Conservation (phyloP, 176 grass and related monocot genomes). For the Triticum monococcum region DNA sequence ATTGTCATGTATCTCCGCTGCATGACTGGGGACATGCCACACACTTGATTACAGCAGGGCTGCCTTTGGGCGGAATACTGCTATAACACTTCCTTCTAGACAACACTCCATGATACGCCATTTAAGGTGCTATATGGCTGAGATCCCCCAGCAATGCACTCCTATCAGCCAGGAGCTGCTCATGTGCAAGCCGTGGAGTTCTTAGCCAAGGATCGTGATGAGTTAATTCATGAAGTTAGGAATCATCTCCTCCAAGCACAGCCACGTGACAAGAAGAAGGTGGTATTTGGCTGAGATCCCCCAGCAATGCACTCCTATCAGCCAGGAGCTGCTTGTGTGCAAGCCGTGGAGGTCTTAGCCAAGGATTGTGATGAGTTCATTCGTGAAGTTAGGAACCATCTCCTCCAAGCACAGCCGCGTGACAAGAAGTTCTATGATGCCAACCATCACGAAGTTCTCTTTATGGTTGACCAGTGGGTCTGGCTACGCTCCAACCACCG, state of each 20-base stretch:
- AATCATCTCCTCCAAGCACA: background rate
- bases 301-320: background rate
- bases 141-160: background rate
- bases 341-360: background rate
- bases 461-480: background rate
- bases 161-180: background rate
- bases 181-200: background rate
- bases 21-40: background rate
- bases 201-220: background rate
- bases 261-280: background rate
- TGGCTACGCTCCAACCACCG: background rate
- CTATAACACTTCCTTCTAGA: background rate
- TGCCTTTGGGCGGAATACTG: background rate
- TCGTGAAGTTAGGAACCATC: background rate
- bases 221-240: background rate
- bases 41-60: background rate
- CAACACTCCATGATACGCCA: background rate
- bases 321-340: background rate
- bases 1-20: background rate
- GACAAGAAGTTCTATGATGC: background rate
- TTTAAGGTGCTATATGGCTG: background rate
- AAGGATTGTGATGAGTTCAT: background rate
- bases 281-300: background rate
- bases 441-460: background rate
- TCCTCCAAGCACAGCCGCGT: background rate